Evolutionary conservation across 208 protist genomes (phyloP), one percentile per base, ranked within the genome.

Genomic region (Leishmania major): DNA sequence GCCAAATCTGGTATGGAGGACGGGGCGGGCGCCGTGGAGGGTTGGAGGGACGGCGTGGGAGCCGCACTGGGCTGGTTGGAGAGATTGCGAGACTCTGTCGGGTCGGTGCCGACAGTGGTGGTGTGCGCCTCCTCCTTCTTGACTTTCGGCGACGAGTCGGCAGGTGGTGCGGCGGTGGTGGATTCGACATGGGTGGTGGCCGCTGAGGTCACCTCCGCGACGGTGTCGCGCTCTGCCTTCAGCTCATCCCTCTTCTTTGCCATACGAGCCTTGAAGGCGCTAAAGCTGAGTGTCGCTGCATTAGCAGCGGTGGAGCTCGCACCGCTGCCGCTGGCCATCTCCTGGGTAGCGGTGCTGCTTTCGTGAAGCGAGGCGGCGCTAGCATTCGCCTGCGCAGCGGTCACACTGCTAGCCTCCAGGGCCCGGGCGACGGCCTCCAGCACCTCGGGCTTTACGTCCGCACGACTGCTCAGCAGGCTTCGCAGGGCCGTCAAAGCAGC

Each of bases 191-290:
- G 69, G 25, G 84, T 28, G 37, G 80, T 80, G 31, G 89, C 88
- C 2, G 83, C 40, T 2, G 83, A 5, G 7, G 82, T 78, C 19
- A 79, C 69, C 53, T 91, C 86, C 3, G 74, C 40, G 35, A 76
- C 74, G 5, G 82, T 57, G 37, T 83, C 47, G 19, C 81, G 67
- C 75, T 88, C 87, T 22, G 80, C 59, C 75, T 90, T 86, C 19
- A 95, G 82, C 78, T 93, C 92, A 43, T 91, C 90, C 40, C 83
- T 80, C 75, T 91, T 92, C 70, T 85, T 88, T 8, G 84, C 72
- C 88, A 95, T 89, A 22, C 90, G 88, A 47, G 84, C 92, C 79
- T 87, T 87, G n/a, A 95, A 86, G 71, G 87, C 89, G 47, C 81
- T 88, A 37, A 95, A 87, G 47, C 87, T 90, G 43, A 93, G 82